Base-by-base conservation (phyloP, 345 rosid species). In the Eucalyptus viminalis region DNA sequence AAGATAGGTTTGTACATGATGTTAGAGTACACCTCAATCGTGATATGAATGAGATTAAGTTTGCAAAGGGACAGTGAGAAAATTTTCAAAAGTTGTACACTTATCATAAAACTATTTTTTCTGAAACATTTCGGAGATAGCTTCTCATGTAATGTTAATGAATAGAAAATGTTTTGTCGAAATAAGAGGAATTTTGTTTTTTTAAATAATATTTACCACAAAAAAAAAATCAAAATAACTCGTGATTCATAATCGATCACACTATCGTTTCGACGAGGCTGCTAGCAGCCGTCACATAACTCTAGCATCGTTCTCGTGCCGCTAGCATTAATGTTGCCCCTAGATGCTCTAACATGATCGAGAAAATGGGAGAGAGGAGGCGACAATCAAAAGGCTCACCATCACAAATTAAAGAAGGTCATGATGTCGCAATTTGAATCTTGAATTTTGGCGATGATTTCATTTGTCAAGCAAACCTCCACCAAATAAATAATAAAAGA, bases 331-430 rank as follows among this genome's bases (percentile, higher is more conserved):
- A 60, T 11, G 14, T 60, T 60, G 31, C 3, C 8, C 29, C 6
- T 22, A 56, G 3, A 56, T 24, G 6, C 22, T 60, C 15, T 12
- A 13, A 13, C 2, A 6, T 6, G 31, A 60, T 60, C 0, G 16
- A 29, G 69, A 27, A 62, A 62, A 25, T 3, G 0, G 15, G 3
- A 60, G 7, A 60, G 4, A 6, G 1, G 1, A 12, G 3, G 12
- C 3, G 0, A n/a, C 7, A 6, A 3, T 29, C 8, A n/a, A n/a
- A n/a, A 8, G 6, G 8, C 1, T 62, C 1, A 6, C 5, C 0
- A 0, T 65, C 10, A 65, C 11, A 2, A 0, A 15, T 65, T n/a
- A n/a, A 14, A 65, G 4, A 60, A 0, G 0, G 0, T 29, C 0
- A 13, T 0, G 9, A 62, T 3, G 2, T 29, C 2, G 2, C 1